A percentile compares a stretch with the other conserved stretches of the same genome.
phyloP scores from a whole-genome alignment of 768 basidiomycete genomes.

The Pholiota microspora region DNA sequence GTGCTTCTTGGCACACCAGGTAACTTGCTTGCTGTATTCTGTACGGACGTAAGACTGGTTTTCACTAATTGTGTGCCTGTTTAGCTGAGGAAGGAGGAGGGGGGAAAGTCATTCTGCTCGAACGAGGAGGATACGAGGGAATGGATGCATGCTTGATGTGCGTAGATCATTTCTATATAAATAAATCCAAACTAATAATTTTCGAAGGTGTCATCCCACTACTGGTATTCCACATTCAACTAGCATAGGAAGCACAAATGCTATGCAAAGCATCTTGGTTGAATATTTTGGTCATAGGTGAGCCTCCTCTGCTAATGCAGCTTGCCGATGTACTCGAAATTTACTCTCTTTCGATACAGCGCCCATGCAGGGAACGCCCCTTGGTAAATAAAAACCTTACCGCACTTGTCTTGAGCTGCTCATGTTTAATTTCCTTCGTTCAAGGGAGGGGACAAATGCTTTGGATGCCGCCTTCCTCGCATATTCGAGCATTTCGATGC shows the following conservation, averaged over 20 bases:
- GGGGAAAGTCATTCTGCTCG: slow-evolving; percentile 73
- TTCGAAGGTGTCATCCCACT: slow-evolving; percentile 68
- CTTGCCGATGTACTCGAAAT: not conserved
- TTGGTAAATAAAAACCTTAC: slow-evolving; percentile 42
- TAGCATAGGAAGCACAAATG: slow-evolving; percentile 52
- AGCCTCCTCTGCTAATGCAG: slow-evolving; percentile 18
- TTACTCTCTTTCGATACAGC: slow-evolving; percentile 31
- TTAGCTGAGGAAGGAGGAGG: slow-evolving; percentile 77
- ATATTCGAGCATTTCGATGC: slow-evolving; percentile 72
- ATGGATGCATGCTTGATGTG: slow-evolving; percentile 88
- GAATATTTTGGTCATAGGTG: slow-evolving; percentile 78
- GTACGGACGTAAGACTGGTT: no score
- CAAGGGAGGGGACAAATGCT: slow-evolving; percentile 79
- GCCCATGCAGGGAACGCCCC: slow-evolving; percentile 81
- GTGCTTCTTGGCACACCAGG: slow-evolving; percentile 79
- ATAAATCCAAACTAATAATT: not conserved
- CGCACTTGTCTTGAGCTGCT: not conserved
- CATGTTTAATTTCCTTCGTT: not conserved
- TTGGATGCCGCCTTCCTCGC: slow-evolving; percentile 87
- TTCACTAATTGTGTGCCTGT: not conserved
- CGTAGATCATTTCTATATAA: slow-evolving; percentile 4
- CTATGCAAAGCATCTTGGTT: slow-evolving; percentile 62
- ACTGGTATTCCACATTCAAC: slow-evolving; percentile 52
- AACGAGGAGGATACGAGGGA: slow-evolving; percentile 73
- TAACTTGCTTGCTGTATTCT: slow-evolving; percentile 22